Evolutionary conservation across 2,329 filamentous ascomycete species (phyloP), one percentile per base, ranked within the genome.

Genomic region (Trichoderma cornu-damae): DNA sequence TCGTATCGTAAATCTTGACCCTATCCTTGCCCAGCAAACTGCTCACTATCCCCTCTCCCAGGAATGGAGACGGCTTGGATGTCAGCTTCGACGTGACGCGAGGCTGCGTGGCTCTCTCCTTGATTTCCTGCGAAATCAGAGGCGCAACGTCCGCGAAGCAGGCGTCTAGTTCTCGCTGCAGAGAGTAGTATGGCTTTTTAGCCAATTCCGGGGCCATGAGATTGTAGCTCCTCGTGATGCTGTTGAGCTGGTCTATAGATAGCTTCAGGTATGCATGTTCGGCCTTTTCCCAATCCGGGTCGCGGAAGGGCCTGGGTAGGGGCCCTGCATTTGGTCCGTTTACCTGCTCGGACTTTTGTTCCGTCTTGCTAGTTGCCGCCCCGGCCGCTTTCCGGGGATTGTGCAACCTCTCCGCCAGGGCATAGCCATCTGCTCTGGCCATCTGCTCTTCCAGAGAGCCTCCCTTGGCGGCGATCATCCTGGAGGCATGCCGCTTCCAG

Each of bases 101-200:
- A 3, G 78, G 74, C 43, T 71, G 67, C 0, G 73, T 69, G 3
- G 89, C 89, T 18, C 90, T 79, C 26, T 88, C 80, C 58, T 80
- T 79, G 60, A 97, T 94, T 61, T 86, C 85, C 2, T 80, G 77
- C 0, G 90, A 83, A 3, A 97, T 72, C 46, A 80, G 76, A 0
- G 90, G 90, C 6, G 93, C 93, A 1, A 96, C 86, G 60, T 96
- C 92, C 0, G 90, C 88, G 67, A 86, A 97, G 69, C 92, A 96
- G 2, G 82, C 78, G 28, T 79, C 80, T 14, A 97, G 78, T 72
- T 99, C 94, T 48, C 93, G 84, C 43, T 91, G 83, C 6, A 97
- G 82, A 2, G 80, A 86, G 67, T 90, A 91, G 71, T 97, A 97
- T 0, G 93, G 90, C 71, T 96, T 96, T 73, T 94, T 95, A 2